Conservation (phyloP, 306 rosid genomes). For the Cicer chorassanicum region DNA sequence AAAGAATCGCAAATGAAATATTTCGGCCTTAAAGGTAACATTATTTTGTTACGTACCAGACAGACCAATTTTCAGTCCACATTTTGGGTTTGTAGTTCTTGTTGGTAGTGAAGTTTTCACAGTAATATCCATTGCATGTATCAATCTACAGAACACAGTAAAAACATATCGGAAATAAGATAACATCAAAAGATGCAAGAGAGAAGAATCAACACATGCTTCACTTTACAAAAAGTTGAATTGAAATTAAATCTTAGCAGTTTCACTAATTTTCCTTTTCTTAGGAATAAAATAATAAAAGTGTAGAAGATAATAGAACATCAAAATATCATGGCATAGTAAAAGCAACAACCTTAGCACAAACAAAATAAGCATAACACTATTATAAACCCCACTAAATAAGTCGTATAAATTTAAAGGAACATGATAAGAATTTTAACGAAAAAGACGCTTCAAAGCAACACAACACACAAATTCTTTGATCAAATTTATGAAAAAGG, state of each 20-base stretch:
- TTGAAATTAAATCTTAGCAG: slow-evolving; percentile 23
- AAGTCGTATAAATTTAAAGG: slow-evolving; percentile 21
- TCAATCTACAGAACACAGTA: slow-evolving; percentile 61
- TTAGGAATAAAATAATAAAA: background rate
- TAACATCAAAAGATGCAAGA: slow-evolving; percentile 10
- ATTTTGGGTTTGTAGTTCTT: slow-evolving; percentile 74
- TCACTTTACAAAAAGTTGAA: slow-evolving; percentile 8
- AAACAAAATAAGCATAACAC: slow-evolving; percentile 37
- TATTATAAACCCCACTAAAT: slow-evolving; percentile 51
- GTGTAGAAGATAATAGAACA: background rate
- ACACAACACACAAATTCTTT: background rate
- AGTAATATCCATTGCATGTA: slow-evolving; percentile 89
- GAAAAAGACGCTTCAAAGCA: slow-evolving; percentile 30
- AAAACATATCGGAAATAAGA: slow-evolving; percentile 15
- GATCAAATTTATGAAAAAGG: background rate
- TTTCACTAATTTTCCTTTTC: no score
- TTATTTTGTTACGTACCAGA: slow-evolving; percentile 61
- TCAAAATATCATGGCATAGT: slow-evolving; percentile 34
- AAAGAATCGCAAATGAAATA: background rate
- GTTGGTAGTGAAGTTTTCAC: slow-evolving; percentile 82
- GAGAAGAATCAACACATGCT: slow-evolving; percentile 6
- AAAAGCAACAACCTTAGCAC: slow-evolving; percentile 45
- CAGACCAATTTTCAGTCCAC: slow-evolving; percentile 98
- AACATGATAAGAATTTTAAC: background rate
- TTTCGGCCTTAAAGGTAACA: slow-evolving; percentile 3